Base-by-base conservation (phyloP, 331 rosid genomes). In the Spiraea crenata region DNA sequence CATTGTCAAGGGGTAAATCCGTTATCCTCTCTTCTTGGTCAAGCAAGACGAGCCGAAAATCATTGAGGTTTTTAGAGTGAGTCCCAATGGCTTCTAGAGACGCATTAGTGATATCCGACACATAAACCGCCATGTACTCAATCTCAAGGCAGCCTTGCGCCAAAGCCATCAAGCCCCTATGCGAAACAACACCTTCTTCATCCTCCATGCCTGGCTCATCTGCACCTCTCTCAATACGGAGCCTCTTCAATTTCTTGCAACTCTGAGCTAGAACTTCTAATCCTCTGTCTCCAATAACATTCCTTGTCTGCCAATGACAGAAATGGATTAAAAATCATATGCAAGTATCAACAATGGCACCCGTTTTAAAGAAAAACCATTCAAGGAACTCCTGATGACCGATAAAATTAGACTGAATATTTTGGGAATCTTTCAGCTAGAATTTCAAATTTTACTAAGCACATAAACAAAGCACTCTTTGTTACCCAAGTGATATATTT, bases 211-310 rank as follows among this genome's bases (percentile, higher is more conserved):
- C 97, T 50, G 74, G 97, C 65, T 89, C 97, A 62, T 93, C 99
- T 4, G 84, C 99, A 7, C 99, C 99, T 65, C 96, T 84, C 76
- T 93, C 97, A 45, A 93, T 93, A 63, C 99, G 80, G 7, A 93
- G 92, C 86, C 95, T 84, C 79, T 62, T 91, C 44, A 93, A 87
- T 80, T 57, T 84, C 90, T 84, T 87, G 72, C 99, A 93, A 74
- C 76, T 74, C 45, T 51, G 86, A 20, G 95, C 91, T 44, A 93
- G 95, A 60, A 89, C 92, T 85, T 91, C 99, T 75, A 95, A 69
- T 63, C 99, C 99, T 85, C 90, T 86, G 74, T 95, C 99, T 73
- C 99, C 99, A 64, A 91, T 91, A 40, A 91, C 99, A 73, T 95
- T 89, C 84, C 99, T 87, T 42, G 96, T 83, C 99, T 95, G 96